These are phyloP conservation scores for Leucocoprinus sp. DNA, from an alignment of 768 basidiomycete species.

Conservation along the genomic window DNA sequence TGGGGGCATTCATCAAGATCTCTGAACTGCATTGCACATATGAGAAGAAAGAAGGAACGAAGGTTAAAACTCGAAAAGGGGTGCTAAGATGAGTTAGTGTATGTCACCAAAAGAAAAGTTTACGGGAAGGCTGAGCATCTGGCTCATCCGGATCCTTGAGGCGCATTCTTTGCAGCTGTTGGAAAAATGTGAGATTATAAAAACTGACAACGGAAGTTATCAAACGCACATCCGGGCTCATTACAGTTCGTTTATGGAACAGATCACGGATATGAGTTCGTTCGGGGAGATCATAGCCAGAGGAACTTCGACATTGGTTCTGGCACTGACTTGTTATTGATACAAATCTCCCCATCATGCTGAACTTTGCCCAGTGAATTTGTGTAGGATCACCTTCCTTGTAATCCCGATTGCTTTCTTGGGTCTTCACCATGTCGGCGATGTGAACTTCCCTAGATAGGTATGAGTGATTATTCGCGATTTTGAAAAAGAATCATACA, in stretches of 20 bases:
- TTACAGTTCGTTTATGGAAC: conserved; percentile 47
- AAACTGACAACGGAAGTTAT: neutral
- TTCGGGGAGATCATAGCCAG: conserved; percentile 56
- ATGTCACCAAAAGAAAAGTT: conserved; percentile 43
- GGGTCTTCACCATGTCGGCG: conserved; percentile 79
- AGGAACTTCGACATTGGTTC: conserved; percentile 53
- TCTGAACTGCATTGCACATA: neutral
- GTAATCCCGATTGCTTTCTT: conserved; percentile 77
- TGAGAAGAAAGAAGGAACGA: too few species aligned
- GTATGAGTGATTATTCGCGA: conserved; percentile 1
- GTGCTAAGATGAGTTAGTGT: too few species aligned
- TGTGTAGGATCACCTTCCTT: conserved; percentile 54
- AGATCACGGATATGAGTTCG: conserved; percentile 46
- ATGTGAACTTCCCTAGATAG: conserved; percentile 78
- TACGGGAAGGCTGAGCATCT: conserved; percentile 42
- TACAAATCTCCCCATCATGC: conserved; percentile 84
- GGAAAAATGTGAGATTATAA: neutral
- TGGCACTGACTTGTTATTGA: conserved; percentile 73
- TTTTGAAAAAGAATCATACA: conserved; percentile 36
- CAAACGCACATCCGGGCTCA: conserved; percentile 57
- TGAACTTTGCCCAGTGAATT: conserved; percentile 96
- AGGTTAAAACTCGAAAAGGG: too few species aligned
- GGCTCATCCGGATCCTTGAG: conserved; percentile 38
- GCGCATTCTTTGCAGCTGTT: conserved; percentile 59
- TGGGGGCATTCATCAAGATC: neutral